These are phyloP conservation scores for Alliaria petiolata DNA, from an alignment of 345 rosid genomes.

Conservation along the genomic window DNA sequence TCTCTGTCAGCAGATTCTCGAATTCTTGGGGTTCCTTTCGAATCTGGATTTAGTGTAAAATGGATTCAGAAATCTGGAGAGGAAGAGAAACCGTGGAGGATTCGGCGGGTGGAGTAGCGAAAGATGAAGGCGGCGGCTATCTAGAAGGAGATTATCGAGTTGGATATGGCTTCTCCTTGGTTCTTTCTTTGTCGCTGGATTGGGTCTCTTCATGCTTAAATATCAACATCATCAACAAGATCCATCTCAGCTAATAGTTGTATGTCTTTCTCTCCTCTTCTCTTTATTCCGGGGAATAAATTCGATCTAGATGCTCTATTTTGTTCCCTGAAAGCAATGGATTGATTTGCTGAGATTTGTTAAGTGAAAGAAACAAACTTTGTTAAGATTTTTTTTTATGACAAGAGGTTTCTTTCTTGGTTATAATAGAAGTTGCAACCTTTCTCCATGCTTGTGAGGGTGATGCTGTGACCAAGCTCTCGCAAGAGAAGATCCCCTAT, in stretches of 20 bases:
- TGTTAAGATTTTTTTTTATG: no score
- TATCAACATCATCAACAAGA: conserved; percentile 64
- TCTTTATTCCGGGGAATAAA: background rate
- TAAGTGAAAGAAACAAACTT: no score
- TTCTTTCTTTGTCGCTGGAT: conserved; percentile 63
- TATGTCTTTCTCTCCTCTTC: background rate
- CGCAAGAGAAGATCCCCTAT: no score
- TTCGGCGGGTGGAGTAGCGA: conserved; percentile 31
- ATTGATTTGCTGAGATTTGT: conserved; percentile 3
- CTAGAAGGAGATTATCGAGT: conserved; percentile 86
- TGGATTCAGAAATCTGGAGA: conserved; percentile 27
- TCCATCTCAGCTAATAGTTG: conserved; percentile 31
- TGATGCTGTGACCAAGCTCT: no score
- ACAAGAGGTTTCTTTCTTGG: no score
- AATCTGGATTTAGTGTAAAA: conserved; percentile 14
- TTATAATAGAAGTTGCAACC: no score
- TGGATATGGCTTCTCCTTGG: no score
- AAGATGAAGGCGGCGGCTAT: conserved; percentile 90
- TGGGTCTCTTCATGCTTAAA: conserved; percentile 73
- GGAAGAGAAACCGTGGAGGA: conserved; percentile 33
- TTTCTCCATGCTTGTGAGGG: no score
- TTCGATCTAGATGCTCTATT: background rate
- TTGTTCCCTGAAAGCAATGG: background rate
- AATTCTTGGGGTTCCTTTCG: background rate
- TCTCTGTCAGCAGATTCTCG: no score